These are phyloP conservation scores for Mollisiaceae sp. DNA, from an alignment of 2,329 filamentous ascomycete species.

Conservation along the genomic window DNA sequence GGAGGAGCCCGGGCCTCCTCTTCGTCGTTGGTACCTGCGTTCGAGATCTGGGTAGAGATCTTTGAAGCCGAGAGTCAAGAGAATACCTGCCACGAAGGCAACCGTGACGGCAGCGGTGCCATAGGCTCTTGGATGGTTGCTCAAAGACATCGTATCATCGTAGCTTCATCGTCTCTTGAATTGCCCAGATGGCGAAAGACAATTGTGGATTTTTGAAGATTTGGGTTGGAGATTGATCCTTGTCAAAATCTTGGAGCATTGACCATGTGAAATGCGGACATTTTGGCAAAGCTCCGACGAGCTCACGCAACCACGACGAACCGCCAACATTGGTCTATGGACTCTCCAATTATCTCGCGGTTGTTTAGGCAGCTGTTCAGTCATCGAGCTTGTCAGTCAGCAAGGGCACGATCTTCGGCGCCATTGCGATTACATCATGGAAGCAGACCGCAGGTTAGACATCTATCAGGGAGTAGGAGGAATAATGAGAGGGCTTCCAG, in stretches of 20 bases:
- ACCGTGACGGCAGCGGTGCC: slow-evolving; percentile 69
- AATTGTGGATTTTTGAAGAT: neutral
- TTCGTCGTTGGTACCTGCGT: slow-evolving; percentile 60
- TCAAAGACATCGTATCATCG: slow-evolving; percentile 58
- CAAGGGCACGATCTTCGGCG: slow-evolving; percentile 48
- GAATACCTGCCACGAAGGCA: slow-evolving; percentile 78
- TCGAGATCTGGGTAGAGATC: slow-evolving; percentile 80
- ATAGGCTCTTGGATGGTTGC: slow-evolving; percentile 65
- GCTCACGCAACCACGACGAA: slow-evolving; percentile 28
- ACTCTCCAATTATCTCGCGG: slow-evolving; percentile 77
- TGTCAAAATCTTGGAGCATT: slow-evolving; percentile 9
- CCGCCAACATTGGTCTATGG: slow-evolving; percentile 60
- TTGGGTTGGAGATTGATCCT: slow-evolving; percentile 7
- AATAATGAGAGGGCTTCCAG: slow-evolving; percentile 26
- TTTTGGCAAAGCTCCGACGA: slow-evolving; percentile 43
- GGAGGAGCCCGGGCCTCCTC: slow-evolving; percentile 31
- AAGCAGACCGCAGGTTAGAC: slow-evolving; percentile 46
- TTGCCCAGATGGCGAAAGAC: slow-evolving; percentile 7
- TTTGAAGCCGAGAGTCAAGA: slow-evolving; percentile 78
- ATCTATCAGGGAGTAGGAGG: slow-evolving; percentile 31
- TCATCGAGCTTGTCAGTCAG: slow-evolving; percentile 68
- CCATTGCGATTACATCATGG: slow-evolving; percentile 45
- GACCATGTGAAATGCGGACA: slow-evolving; percentile 39
- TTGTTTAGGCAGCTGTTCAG: slow-evolving; percentile 87
- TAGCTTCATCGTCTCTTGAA: slow-evolving; percentile 6